These are phyloP conservation scores for Porpolomopsis calyptriformis DNA, from an alignment of 768 basidiomycete species.

Conservation along the genomic window DNA sequence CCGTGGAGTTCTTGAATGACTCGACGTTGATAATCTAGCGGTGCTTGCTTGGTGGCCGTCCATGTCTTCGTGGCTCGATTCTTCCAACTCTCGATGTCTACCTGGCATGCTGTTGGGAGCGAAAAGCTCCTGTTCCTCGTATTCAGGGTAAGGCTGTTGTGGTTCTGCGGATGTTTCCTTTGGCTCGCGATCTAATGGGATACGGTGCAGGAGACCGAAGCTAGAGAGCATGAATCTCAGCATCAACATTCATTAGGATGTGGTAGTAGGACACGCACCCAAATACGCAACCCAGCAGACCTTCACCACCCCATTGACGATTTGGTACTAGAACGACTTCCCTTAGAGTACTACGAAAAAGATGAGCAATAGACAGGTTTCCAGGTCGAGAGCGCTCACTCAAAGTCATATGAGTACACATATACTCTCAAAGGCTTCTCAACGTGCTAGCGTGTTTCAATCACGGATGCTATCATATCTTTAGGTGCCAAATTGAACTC, in stretches of 20 bases:
- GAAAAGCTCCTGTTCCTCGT: conserved; percentile 57
- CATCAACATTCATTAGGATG: conserved; percentile 3
- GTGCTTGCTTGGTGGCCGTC: conserved; percentile 10
- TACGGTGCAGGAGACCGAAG: conserved; percentile 87
- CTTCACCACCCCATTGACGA: conserved; percentile 95
- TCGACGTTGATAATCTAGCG: conserved; percentile 5
- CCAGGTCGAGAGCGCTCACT: conserved; percentile 47
- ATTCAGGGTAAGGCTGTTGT: conserved; percentile 36
- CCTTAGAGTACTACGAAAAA: conserved; percentile 57
- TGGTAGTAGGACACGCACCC: conserved; percentile 46
- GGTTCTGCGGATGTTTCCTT: conserved; percentile 50
- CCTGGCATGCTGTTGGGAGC: conserved; percentile 53
- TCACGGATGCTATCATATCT: not conserved
- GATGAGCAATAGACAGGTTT: conserved; percentile 3
- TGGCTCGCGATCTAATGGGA: conserved; percentile 54
- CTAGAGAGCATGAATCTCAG: conserved; percentile 26
- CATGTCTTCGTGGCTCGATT: conserved; percentile 21
- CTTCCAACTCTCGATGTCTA: conserved; percentile 22
- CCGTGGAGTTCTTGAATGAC: conserved; percentile 13
- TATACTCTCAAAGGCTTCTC: conserved; percentile 91
- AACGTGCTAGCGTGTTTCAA: conserved; percentile 50
- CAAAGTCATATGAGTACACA: conserved; percentile 95
- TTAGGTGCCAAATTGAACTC: conserved; percentile 22
- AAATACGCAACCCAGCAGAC: conserved; percentile 89
- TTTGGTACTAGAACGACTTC: conserved; percentile 95